Percentiles rank a stretch among this genome's conserved stretches.
These are phyloP conservation scores for Lepidium aucheri DNA, from an alignment of 345 rosid genomes.

Conservation along the genomic window DNA sequence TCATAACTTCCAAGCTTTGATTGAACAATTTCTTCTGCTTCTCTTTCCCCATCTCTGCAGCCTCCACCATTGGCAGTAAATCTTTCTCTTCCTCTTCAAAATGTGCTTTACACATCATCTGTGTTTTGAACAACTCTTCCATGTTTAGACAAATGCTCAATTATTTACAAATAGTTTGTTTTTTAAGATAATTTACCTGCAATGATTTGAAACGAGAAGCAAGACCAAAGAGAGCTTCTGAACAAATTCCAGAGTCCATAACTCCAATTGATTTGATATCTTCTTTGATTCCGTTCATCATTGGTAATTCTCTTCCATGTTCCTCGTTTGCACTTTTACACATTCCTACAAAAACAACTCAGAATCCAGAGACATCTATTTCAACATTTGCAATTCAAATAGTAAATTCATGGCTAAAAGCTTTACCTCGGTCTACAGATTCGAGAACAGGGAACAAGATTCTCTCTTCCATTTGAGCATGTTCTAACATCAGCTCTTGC, in stretches of 20 bases:
- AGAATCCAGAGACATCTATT: neutral
- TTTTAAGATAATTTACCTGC: conserved; percentile 24
- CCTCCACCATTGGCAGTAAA: conserved; percentile 55
- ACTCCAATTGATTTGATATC: conserved; percentile 59
- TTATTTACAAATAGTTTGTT: neutral
- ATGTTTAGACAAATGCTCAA: neutral
- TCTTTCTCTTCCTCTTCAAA: conserved; percentile 60
- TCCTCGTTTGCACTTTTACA: conserved; percentile 56
- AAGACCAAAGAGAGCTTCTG: conserved; percentile 44
- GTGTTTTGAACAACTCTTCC: neutral
- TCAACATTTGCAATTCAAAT: neutral
- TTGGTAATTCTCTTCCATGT: conserved; percentile 65
- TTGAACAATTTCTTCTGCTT: conserved; percentile 34
- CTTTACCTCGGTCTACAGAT: conserved; percentile 52
- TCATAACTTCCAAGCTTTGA: conserved; percentile 48
- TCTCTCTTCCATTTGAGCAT: conserved; percentile 80
- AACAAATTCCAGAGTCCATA: conserved; percentile 38
- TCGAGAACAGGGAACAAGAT: conserved; percentile 57
- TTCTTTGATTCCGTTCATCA: conserved; percentile 70
- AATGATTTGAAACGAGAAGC: conserved; percentile 47
- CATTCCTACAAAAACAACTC: conserved; percentile 31
- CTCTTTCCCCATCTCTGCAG: conserved; percentile 51
- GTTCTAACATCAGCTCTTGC: conserved; percentile 62
- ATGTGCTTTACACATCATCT: conserved; percentile 51
- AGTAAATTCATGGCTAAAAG: neutral